Conservation (phyloP, 768 basidiomycete genomes). For the Pleurotus salmoneostramineus region DNA sequence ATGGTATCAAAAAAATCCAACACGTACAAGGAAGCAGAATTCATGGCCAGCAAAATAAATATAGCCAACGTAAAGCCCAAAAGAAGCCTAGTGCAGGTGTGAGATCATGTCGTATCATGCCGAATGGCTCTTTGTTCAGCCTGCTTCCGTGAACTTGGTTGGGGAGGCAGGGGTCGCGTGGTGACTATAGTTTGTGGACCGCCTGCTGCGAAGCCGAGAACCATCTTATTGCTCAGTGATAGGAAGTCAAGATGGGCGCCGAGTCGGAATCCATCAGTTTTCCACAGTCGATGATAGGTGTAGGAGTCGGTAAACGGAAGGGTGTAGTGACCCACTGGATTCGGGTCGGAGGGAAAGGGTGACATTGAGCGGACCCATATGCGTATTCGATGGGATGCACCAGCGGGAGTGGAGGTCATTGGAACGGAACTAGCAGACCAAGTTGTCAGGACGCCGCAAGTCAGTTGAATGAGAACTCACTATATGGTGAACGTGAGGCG, state of each 20-base stretch:
- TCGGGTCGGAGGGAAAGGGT: conserved; percentile 24
- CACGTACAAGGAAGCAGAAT: not conserved
- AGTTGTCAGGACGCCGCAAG: conserved; percentile 2
- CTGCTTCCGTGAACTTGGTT: not conserved
- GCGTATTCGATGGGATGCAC: conserved; percentile 60
- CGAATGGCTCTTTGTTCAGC: not conserved
- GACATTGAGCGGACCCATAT: conserved; percentile 56
- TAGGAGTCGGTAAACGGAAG: conserved; percentile 45
- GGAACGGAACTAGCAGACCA: conserved; percentile 44
- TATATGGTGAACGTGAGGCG: conserved; percentile 57
- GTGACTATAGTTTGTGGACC: not conserved
- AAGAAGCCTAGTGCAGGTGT: not conserved
- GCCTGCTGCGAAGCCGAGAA: conserved; percentile 38
- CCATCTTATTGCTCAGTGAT: conserved; percentile 40
- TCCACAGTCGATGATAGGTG: conserved; percentile 65
- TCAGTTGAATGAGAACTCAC: conserved; percentile 29
- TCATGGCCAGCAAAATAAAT: conserved; percentile 2
- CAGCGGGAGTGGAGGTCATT: conserved; percentile 45
- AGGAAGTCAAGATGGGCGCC: conserved; percentile 55
- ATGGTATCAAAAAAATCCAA: not conserved
- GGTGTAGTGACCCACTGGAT: conserved; percentile 34
- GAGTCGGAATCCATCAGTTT: conserved; percentile 58
- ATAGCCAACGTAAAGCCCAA: not conserved
- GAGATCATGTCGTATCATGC: not conserved
- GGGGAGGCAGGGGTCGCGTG: not conserved